Evolutionary conservation across 768 basidiomycete species (phyloP), one percentile per base, ranked within the genome.

Genomic region (Tricholoma matsutake): DNA sequence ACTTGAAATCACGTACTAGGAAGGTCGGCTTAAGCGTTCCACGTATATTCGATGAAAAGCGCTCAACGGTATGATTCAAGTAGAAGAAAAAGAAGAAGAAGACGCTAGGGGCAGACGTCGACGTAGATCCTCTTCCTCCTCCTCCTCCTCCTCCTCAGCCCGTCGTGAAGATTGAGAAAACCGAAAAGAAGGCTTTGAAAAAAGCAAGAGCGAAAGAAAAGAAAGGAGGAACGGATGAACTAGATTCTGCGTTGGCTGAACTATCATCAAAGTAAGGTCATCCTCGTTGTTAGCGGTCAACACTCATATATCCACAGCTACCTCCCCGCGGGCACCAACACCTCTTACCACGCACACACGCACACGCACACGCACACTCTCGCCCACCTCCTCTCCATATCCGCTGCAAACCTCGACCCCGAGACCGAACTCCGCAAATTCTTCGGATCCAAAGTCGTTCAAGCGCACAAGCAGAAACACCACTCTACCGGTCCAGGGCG

Each of bases 351-450:
- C 64, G 61, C 22, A 64, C 63, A 69, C 72, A 43, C 72, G 74
- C 39, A 72, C n/a, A n/a, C n/a, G n/a, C n/a, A n/a, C n/a, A n/a
- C n/a, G n/a, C n/a, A n/a, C n/a, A n/a, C 76, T 20, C 69, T 85
- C 57, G 72, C 82, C 10, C 72, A 82, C 52, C 83, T 97, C 1
- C 80, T 96, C 18, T 78, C 91, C 0, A 87, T 96, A 16, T 93
- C 92, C 0, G 78, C 88, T 1, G 78, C 88, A 41, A 82, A 93
- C 66, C 85, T 99, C 14, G 94, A 98, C 63, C 81, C 87, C 10
- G 94, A 96, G 61, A 89, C 89, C 0, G 97, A 99, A 70, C 84
- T 98, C 75, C 87, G 91, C 58, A 89, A 87, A 64, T 96, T 98
- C 81, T 99, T 99, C 69, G 96, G 96, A 1, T 83, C 92, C 18